phyloP scores from a whole-genome alignment of 2,329 filamentous ascomycete species.

The Penicillium sp. region DNA sequence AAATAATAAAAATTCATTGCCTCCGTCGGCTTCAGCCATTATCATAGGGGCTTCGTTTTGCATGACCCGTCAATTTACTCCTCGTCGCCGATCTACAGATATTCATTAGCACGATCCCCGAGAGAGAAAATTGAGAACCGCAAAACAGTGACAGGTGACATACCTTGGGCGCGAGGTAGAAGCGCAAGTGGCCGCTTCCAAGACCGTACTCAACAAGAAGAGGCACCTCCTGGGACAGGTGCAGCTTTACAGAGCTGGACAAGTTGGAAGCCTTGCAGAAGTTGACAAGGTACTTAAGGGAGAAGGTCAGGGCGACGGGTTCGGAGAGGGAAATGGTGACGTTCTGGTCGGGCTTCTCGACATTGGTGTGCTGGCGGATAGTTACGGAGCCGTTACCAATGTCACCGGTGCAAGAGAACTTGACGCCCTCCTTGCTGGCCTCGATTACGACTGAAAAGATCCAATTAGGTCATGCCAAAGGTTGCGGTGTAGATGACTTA shows the following conservation, averaged over 20 bases:
- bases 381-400: slow-evolving; percentile 95
- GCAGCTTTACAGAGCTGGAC: slow-evolving; percentile 78
- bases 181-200: slow-evolving; percentile 82
- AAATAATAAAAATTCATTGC: slow-evolving; percentile 39
- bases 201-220: slow-evolving; percentile 89
- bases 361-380: slow-evolving; percentile 77
- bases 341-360: slow-evolving; percentile 82
- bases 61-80: slow-evolving; percentile 36
- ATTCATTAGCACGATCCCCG: slow-evolving; percentile 31
- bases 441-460: slow-evolving; percentile 76
- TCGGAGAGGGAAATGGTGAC: slow-evolving; percentile 88
- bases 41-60: slow-evolving; percentile 27
- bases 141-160: slow-evolving; percentile 24
- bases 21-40: slow-evolving; percentile 44
- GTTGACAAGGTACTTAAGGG: slow-evolving; percentile 98
- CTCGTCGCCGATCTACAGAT: slow-evolving; percentile 58
- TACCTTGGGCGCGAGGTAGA: slow-evolving; percentile 98
- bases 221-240: slow-evolving; percentile 92
- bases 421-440: slow-evolving; percentile 93
- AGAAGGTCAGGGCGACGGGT: slow-evolving; percentile 92
- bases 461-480: background rate
- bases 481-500: slow-evolving; percentile 45
- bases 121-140: background rate
- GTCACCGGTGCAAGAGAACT: slow-evolving; percentile 88
- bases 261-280: slow-evolving; percentile 97